Percentiles rank a stretch among this genome's conserved stretches.
Conservation (phyloP, 306 rosid genomes). For the Quercus robur region DNA sequence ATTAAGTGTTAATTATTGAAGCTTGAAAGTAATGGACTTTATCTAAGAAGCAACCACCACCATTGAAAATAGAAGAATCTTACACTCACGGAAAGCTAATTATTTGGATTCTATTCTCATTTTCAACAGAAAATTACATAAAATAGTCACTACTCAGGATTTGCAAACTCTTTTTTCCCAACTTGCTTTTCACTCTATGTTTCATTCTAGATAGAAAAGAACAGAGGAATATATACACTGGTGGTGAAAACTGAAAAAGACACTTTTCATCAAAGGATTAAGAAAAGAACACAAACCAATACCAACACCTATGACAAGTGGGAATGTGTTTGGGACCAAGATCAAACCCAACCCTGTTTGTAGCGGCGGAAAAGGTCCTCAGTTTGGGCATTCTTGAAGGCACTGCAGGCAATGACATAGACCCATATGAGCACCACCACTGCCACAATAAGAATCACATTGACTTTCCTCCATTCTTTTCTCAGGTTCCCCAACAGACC, state of each 20-base stretch:
- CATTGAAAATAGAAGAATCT: slow-evolving; percentile 29
- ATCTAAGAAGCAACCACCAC: background rate
- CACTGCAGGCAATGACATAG: slow-evolving; percentile 84
- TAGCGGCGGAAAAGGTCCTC: slow-evolving; percentile 78
- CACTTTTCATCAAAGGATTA: background rate
- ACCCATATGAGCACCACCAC: slow-evolving; percentile 70
- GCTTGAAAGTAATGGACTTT: no score
- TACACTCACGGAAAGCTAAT: slow-evolving; percentile 9
- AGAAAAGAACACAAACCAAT: background rate
- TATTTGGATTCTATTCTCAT: slow-evolving; percentile 21
- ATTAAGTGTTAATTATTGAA: background rate
- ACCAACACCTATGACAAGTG: background rate
- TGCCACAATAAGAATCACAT: slow-evolving; percentile 71
- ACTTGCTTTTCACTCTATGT: background rate
- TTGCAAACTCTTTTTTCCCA: background rate
- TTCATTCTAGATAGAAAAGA: background rate
- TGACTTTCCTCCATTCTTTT: slow-evolving; percentile 83
- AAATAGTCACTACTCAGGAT: background rate
- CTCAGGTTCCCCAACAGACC: slow-evolving; percentile 85
- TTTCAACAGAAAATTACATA: background rate
- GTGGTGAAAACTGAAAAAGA: background rate
- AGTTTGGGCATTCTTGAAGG: slow-evolving; percentile 88
- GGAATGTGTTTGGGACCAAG: slow-evolving; percentile 13
- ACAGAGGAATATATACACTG: slow-evolving; percentile 13
- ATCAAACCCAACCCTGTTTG: slow-evolving; percentile 79